Evolutionary conservation across 805 yeast species (phyloP), one percentile per base, ranked within the genome.

Genomic region (Cyberlindnera subsufficiens): DNA sequence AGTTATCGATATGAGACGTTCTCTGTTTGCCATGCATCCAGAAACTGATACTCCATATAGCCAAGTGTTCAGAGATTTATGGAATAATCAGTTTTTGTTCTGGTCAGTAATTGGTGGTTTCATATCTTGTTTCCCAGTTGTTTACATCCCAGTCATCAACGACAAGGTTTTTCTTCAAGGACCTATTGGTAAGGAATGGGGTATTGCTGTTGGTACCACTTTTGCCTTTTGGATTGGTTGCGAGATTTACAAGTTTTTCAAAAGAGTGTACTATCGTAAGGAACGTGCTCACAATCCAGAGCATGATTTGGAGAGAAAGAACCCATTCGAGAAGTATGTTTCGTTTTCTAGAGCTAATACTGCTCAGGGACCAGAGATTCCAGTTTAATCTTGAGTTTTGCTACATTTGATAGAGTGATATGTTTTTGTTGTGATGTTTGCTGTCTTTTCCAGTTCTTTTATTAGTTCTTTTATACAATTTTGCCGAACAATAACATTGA

Each of bases 121-220:
- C 47, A 61, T 74, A 13, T 72, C 87, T 3, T 80, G 84, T 4
- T 81, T 87, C 74, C 95, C 95, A 35, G 83, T 86, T 16, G 78
- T 86, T 32, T 86, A 86, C 63, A 87, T 87, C 50, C 96, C 96
- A 6, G 95, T 84, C n/a, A 86, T 87, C 58, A 87, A 87, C 61
- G 66, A 71, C 36, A 73, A 75, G 48, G 95, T 87, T 8, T 87
- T 87, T 60, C 67, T 81, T 53, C 96, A 87, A 61, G 68, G 62
- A 27, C 77, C 80, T 7, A 85, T 86, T 49, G 74, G 80, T 9
- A 79, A 78, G 64, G 95, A 86, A 66, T 87, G 95, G 95, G 91
- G 86, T 14, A 63, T 86, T 46, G 75, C 87, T 1, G 66, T 82
- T 49, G 86, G 77, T 0, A 73, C 80, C 47, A 65, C 82, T 4